Base-by-base conservation (phyloP, 2,329 filamentous ascomycete genomes). In the Trichoderma asperellum region DNA sequence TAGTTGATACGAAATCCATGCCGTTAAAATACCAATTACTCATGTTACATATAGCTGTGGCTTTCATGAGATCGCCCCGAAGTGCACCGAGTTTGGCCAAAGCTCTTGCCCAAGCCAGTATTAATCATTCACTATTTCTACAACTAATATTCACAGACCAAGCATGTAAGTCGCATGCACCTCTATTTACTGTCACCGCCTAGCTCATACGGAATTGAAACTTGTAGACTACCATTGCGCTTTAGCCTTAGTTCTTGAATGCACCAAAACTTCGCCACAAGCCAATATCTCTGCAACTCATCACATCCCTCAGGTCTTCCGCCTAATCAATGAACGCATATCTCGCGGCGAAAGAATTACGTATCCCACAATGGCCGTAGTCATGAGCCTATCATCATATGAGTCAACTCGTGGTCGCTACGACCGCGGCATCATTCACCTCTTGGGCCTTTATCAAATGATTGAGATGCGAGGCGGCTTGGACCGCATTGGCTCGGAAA, bases 71-170 rank as follows among this genome's bases (percentile, higher is more conserved):
- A 21, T n/a, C 58, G 5, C 40, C 58, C 4, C 37, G 58, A 6
- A 49, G 24, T 10, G 27, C 29, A 16, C 58, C 58, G 6, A 34
- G 18, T 11, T 27, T 61, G 18, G 2, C 18, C 5, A 49, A 61
- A 47, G 58, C 58, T 6, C 40, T 61, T 49, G 12, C 18, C 27
- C 37, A 61, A 5, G 24, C 16, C 29, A 61, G 21, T 18, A 37
- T 8, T 8, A n/a, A 12, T 4, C 16, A 21, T 18, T 61, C 58
- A 8, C 16, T 61, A 1, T 61, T 61, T 34, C 37, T 61, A 14
- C 37, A 47, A 21, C 40, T 61, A 2, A 61, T 61, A 12, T 61
- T 61, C 18, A 61, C 58, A 16, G 58, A 61, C 37, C 58, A 61
- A 61, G 58, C 58, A 34, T 61, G 40, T 61, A 32, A 21, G 58